Conservation (phyloP, 2,329 filamentous ascomycete species). For the Cercospora sp. region DNA sequence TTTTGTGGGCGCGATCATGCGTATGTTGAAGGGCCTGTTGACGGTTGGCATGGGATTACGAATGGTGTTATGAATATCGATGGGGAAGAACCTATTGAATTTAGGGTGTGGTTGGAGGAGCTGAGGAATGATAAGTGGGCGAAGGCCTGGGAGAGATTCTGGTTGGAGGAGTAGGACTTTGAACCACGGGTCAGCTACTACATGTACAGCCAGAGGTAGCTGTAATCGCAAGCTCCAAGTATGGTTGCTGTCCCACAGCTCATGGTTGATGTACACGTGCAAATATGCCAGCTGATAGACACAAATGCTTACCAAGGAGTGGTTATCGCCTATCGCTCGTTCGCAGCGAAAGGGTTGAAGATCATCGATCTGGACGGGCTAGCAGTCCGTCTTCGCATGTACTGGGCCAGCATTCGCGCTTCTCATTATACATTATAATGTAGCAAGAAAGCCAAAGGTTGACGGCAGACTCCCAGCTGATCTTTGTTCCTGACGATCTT, state of each 20-base stretch:
- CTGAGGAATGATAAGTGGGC: conserved; percentile 12
- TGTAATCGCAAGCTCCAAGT: neutral
- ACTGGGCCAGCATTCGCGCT: neutral
- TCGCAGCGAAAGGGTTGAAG: neutral
- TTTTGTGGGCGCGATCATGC: conserved; percentile 7
- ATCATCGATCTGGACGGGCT: neutral
- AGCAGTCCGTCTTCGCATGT: neutral
- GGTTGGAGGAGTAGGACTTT: conserved; percentile 7
- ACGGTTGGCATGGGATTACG: conserved; percentile 7
- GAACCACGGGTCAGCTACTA: neutral
- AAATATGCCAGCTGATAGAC: neutral
- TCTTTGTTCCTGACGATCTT: neutral
- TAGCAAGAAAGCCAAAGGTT: neutral
- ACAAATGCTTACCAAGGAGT: neutral
- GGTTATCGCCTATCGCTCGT: neutral
- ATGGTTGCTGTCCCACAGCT: neutral
- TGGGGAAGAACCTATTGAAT: conserved; percentile 4
- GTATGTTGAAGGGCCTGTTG: conserved; percentile 3
- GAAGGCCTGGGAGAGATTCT: conserved; percentile 10
- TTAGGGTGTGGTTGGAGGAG: conserved; percentile 12
- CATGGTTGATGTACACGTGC: neutral
- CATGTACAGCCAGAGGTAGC: neutral
- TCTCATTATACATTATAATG: neutral
- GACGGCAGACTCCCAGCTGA: neutral
- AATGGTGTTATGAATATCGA: conserved; percentile 8